These are phyloP conservation scores for Paramecium pentaurelia DNA, from an alignment of 73 alveolate genomes.

Conservation along the genomic window DNA sequence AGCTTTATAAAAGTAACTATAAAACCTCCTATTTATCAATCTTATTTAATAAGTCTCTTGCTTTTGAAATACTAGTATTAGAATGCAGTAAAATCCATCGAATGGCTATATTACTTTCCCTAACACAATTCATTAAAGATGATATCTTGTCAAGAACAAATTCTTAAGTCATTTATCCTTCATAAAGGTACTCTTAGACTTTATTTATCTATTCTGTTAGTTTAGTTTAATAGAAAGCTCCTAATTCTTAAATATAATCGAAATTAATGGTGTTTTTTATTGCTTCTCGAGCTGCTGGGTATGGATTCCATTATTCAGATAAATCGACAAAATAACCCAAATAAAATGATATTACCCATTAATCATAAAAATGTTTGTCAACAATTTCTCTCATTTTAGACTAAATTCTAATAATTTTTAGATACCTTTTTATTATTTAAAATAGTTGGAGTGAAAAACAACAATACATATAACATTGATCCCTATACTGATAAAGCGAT, in stretches of 20 bases:
- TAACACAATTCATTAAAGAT: conserved; percentile 79
- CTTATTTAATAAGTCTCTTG: conserved; percentile 69
- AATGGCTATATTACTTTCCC: conserved; percentile 92
- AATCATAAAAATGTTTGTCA: conserved; percentile 91
- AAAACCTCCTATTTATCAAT: conserved; percentile 55
- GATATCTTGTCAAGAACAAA: conserved; percentile 89
- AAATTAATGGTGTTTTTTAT: conserved; percentile 75
- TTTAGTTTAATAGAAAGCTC: conserved; percentile 62
- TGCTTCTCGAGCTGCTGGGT: conserved; percentile 87
- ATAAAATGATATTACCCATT: conserved; percentile 91
- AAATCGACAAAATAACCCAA: conserved; percentile 94
- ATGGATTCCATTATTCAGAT: conserved; percentile 90
- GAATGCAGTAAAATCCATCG: conserved; percentile 95
- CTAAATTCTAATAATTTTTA: background rate
- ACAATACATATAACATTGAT: conserved; percentile 82
- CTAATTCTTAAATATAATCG: conserved; percentile 67
- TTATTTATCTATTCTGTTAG: conserved; percentile 40
- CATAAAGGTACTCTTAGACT: conserved; percentile 61
- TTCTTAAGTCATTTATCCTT: conserved; percentile 93
- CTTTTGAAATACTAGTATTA: conserved; percentile 75
- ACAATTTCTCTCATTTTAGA: conserved; percentile 93
- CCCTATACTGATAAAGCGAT: conserved; percentile 91
- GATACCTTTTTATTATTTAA: conserved; percentile 73
- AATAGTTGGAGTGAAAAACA: conserved; percentile 84
- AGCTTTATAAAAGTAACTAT: conserved; percentile 2